Percentiles rank a stretch among this genome's conserved stretches.
Evolutionary conservation across 805 yeast species (phyloP).

Genomic region (Kazachstania psychrophila): DNA sequence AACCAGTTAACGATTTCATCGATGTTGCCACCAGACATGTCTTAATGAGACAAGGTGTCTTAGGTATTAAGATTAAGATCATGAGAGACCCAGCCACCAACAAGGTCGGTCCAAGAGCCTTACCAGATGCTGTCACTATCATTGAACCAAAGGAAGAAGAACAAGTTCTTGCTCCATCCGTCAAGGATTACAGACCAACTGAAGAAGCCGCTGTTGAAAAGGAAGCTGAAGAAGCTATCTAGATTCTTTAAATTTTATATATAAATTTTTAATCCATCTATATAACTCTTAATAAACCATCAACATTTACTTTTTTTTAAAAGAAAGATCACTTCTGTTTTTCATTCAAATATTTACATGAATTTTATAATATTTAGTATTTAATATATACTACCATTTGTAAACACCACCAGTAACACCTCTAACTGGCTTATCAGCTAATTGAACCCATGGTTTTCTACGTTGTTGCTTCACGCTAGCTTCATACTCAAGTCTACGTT

Average conservation of each 20-base stretch:
- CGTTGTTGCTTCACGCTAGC: slow-evolving; percentile 37
- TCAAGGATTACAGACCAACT: slow-evolving; percentile 57
- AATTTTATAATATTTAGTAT: neutral
- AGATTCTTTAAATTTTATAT: neutral
- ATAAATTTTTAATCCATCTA: no score
- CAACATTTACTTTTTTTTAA: no score
- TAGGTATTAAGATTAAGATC: slow-evolving; percentile 98
- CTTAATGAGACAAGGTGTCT: slow-evolving; percentile 98
- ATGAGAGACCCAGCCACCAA: slow-evolving; percentile 95
- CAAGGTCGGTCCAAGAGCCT: slow-evolving; percentile 78
- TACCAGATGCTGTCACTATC: slow-evolving; percentile 92
- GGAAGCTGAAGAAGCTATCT: slow-evolving; percentile 10
- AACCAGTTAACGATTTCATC: slow-evolving; percentile 97
- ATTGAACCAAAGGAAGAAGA: slow-evolving; percentile 93
- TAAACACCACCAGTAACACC: slow-evolving; percentile 44
- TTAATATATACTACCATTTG: slow-evolving; percentile 51
- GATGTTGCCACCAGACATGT: slow-evolving; percentile 99
- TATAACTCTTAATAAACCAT: no score
- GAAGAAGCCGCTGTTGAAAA: slow-evolving; percentile 23
- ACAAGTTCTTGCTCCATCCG: slow-evolving; percentile 68
- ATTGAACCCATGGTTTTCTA: slow-evolving; percentile 45
- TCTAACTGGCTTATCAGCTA: slow-evolving; percentile 39
- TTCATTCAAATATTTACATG: no score
- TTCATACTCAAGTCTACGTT: slow-evolving; percentile 52
- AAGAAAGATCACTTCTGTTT: no score